These are phyloP conservation scores for Seiridium cupressi DNA, from an alignment of 2,329 filamentous ascomycete genomes.

Conservation along the genomic window DNA sequence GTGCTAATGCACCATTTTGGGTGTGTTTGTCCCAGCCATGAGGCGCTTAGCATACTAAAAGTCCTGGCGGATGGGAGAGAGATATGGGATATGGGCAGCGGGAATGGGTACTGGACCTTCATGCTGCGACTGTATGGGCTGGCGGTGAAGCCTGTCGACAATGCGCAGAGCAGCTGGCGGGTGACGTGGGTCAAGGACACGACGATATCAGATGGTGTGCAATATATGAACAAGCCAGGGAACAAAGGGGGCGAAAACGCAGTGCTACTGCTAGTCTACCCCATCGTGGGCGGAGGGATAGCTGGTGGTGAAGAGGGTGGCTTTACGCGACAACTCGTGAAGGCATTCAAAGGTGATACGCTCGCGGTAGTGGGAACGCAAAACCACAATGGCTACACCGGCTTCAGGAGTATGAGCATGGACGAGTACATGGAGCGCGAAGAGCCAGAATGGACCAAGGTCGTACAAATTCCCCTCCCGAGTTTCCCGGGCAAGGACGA, in stretches of 20 bases:
- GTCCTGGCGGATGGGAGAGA: slow-evolving; percentile 50
- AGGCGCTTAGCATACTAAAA: slow-evolving; percentile 60
- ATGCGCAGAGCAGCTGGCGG: slow-evolving; percentile 65
- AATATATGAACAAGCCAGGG: slow-evolving; percentile 48
- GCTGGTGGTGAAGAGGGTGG: slow-evolving; percentile 62
- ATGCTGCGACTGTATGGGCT: slow-evolving; percentile 62
- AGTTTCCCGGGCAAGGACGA: slow-evolving; percentile 79
- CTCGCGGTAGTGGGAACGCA: slow-evolving; percentile 74
- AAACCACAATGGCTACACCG: slow-evolving; percentile 73
- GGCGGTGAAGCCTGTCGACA: slow-evolving; percentile 62
- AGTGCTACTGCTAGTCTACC: slow-evolving; percentile 70
- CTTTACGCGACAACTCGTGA: slow-evolving; percentile 63
- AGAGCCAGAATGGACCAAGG: slow-evolving; percentile 55
- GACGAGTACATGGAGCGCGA: slow-evolving; percentile 64
- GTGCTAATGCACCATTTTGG: slow-evolving; percentile 79
- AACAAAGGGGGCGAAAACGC: slow-evolving; percentile 49
- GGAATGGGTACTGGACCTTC: slow-evolving; percentile 75
- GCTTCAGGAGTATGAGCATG: slow-evolving; percentile 61
- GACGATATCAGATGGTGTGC: slow-evolving; percentile 55
- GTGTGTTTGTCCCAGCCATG: slow-evolving; percentile 67
- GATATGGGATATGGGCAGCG: slow-evolving; percentile 67
- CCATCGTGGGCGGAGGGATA: slow-evolving; percentile 62
- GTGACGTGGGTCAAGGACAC: slow-evolving; percentile 70
- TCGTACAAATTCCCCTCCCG: slow-evolving; percentile 65
- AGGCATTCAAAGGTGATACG: slow-evolving; percentile 60